phyloP scores from a whole-genome alignment of 2,329 filamentous ascomycete species.

The Colletotrichum lindemuthianum region DNA sequence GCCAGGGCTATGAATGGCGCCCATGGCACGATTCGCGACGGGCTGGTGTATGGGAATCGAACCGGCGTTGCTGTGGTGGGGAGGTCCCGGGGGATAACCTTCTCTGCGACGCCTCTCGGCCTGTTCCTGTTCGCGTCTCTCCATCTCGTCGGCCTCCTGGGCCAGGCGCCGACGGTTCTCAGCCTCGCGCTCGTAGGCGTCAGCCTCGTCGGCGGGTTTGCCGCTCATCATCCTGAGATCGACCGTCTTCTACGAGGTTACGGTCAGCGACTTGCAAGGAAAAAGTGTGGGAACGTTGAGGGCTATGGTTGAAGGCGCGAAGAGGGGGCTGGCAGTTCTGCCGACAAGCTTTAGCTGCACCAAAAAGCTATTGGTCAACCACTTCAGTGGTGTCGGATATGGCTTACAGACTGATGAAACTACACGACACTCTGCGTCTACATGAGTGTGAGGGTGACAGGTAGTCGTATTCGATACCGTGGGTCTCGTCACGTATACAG shows the following conservation, averaged over 20 bases:
- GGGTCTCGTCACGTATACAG: slow-evolving; percentile 19
- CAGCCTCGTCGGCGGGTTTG: slow-evolving; percentile 36
- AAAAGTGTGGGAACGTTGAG: background rate
- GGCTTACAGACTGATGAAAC: slow-evolving; percentile 35
- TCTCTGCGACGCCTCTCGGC: slow-evolving; percentile 71
- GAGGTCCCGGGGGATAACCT: slow-evolving; percentile 71
- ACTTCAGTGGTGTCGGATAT: background rate
- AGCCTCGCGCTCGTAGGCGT: slow-evolving; percentile 46
- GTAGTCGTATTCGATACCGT: slow-evolving; percentile 2
- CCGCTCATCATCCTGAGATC: slow-evolving; percentile 37
- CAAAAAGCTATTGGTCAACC: background rate
- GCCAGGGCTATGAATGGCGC: slow-evolving; percentile 90
- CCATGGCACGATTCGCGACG: slow-evolving; percentile 82
- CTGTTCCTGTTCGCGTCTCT: slow-evolving; percentile 72
- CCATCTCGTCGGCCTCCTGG: slow-evolving; percentile 53
- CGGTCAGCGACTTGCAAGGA: slow-evolving; percentile 11
- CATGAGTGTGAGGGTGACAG: slow-evolving; percentile 20
- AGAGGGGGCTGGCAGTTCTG: slow-evolving; percentile 28
- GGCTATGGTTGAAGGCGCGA: slow-evolving; percentile 22
- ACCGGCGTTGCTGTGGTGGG: slow-evolving; percentile 87
- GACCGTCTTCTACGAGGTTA: slow-evolving; percentile 20
- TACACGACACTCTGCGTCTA: slow-evolving; percentile 14
- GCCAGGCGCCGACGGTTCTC: slow-evolving; percentile 36
- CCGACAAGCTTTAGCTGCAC: slow-evolving; percentile 27
- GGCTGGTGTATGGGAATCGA: slow-evolving; percentile 95